Evolutionary conservation across 306 rosid genomes (phyloP), one percentile per base, ranked within the genome.

Genomic region (Mimosa pudica): DNA sequence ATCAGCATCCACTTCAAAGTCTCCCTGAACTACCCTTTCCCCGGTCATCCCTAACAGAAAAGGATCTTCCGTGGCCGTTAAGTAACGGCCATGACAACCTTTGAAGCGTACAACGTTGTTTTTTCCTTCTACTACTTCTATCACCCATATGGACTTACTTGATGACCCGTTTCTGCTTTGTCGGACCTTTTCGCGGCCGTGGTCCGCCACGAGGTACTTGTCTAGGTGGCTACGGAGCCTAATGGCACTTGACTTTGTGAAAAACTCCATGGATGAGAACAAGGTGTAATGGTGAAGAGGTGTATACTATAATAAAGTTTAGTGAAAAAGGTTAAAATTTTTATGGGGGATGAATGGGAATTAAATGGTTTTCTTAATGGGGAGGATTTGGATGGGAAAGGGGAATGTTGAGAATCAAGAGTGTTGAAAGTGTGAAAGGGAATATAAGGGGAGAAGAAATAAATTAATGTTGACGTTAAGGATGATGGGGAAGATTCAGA

Each of bases 41-140:
- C 98, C 98, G 0, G 97, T 92, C 78, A 87, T 33, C 10, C 97
- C 97, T 0, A 88, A 51, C 0, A 90, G 90, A 70, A 88, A 88
- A 0, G 93, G 63, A 4, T 44, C 7, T 47, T 87, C 91, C 4
- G 92, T 80, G 0, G 97, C 94, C 18, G 89, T 80, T 18, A 94
- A 74, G 89, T 90, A 94, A 1, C 42, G 69, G 4, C 93, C 97
- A 55, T 86, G 61, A 52, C 83, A 83, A 88, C 81, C 86, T 52
- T 65, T 87, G 1, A 94, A 82, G 5, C 88, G 85, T 13, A 94
- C 57, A 32, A n/a, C 72, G 33, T 86, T 64, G 85, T 30, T 64
- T 75, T 91, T 90, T 32, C 86, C 83, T 51, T 89, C 86, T 1
- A 89, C 89, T 0, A 32, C 13, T 49, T 94, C 97, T 0, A 94